These are phyloP conservation scores for Paraphoma sp. DNA, from an alignment of 2,329 filamentous ascomycete species.

Conservation along the genomic window DNA sequence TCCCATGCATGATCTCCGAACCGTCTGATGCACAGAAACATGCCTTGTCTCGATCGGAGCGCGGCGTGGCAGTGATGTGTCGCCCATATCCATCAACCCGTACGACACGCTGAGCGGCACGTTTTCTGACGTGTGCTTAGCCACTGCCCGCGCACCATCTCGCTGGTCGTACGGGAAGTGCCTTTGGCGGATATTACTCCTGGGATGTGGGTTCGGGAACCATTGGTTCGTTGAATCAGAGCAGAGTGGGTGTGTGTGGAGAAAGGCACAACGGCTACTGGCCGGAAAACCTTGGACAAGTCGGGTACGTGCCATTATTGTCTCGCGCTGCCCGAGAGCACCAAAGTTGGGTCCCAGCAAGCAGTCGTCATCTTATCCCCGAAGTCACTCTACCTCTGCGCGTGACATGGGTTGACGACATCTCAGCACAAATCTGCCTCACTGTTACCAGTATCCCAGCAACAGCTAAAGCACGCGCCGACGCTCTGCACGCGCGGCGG, in stretches of 20 bases:
- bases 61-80: neutral
- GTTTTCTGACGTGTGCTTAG: neutral
- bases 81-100: neutral
- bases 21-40: neutral
- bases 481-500: neutral
- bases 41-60: neutral
- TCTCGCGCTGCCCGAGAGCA: constrained; percentile 4
- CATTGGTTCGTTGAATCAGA: neutral
- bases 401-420: too few species aligned
- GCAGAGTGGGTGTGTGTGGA: neutral
- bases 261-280: constrained; percentile 1
- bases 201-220: neutral
- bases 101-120: neutral
- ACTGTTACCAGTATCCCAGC: too few species aligned
- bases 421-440: neutral
- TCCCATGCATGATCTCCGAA: neutral
- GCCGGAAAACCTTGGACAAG: constrained; percentile 3
- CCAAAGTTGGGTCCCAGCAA: too few species aligned
- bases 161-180: constrained; percentile 4
- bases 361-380: too few species aligned
- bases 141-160: neutral
- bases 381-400: too few species aligned
- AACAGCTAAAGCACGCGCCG: neutral
- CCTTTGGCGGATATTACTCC: constrained; percentile 8
- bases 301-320: constrained; percentile 9